Base-by-base conservation (phyloP, 805 yeast genomes). In the Millerozyma miso region DNA sequence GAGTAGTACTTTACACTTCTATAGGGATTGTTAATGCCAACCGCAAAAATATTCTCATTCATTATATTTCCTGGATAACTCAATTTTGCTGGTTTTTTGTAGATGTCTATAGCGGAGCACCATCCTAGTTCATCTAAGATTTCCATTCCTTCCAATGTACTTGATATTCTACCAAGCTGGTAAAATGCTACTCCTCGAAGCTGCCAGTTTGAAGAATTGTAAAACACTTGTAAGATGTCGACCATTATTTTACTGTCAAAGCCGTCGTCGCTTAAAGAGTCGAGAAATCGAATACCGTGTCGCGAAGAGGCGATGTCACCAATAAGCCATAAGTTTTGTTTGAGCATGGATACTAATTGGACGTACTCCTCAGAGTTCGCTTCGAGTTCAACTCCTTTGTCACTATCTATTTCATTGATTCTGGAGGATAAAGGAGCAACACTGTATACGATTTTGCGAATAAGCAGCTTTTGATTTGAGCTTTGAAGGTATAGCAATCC, bases 281-380 rank as follows among this genome's bases (percentile, higher is more conserved):
- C 71, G 6, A 71, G 48, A 6, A 69, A 48, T 41, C 66, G 71
- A 17, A 85, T 80, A 0, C 97, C 97, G 40, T 74, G 65, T 7
- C 76, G 75, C 1, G 88, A 77, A 0, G 89, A 77, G 1, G 90
- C 90, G 23, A 90, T 80, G 53, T 83, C 81, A 0, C 97, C 97
- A 29, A 88, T 71, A 1, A 95, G 82, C 97, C 97, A 91, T 31
- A 91, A 53, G 29, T 84, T 78, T 8, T 90, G 86, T 55, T 87
- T 88, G 19, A 91, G 60, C 3, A 14, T 26, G 14, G 16, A 20
- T 2, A 37, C 14, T 20, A 37, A 26, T 12, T 23, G 19, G 15
- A 12, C 8, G n/a, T 23, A 29, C 19, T 37, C 39, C 16, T 14
- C 33, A 20, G 20, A 16, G 3, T 37, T 31, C 12, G 17, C 29